phyloP scores from a whole-genome alignment of 257 asterid genomes.

The Solanum gracilifrons region DNA sequence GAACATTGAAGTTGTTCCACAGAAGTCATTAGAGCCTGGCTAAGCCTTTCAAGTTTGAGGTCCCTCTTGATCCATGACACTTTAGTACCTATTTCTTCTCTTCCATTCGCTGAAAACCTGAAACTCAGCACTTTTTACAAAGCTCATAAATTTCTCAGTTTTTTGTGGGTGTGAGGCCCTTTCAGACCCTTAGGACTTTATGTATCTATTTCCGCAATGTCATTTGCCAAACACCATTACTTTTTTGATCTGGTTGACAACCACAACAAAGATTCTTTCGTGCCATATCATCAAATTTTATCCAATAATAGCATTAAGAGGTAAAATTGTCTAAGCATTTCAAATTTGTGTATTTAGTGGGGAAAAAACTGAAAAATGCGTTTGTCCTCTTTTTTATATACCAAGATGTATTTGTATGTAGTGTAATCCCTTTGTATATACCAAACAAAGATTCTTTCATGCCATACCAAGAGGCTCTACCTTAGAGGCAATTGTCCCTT shows the following conservation, averaged over 20 bases:
- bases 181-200: neutral
- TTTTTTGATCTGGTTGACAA: neutral
- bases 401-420: neutral
- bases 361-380: neutral
- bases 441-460: neutral
- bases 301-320: neutral
- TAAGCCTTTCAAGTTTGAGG: neutral
- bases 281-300: neutral
- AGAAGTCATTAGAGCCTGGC: neutral
- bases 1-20: neutral
- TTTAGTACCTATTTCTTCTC: conserved; percentile 2
- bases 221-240: neutral
- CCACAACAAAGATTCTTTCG: neutral
- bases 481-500: neutral
- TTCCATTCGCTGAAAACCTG: neutral
- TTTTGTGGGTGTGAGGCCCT: neutral
- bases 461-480: neutral
- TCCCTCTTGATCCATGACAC: neutral
- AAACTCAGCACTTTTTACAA: neutral
- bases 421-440: neutral
- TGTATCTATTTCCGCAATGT: neutral
- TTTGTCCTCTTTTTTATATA: neutral
- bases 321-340: neutral
- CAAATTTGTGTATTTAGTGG: neutral
- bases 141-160: neutral